Evolutionary conservation across 1,284 basidiomycete species (phyloP).

Genomic region (Volvariella surrecta): DNA sequence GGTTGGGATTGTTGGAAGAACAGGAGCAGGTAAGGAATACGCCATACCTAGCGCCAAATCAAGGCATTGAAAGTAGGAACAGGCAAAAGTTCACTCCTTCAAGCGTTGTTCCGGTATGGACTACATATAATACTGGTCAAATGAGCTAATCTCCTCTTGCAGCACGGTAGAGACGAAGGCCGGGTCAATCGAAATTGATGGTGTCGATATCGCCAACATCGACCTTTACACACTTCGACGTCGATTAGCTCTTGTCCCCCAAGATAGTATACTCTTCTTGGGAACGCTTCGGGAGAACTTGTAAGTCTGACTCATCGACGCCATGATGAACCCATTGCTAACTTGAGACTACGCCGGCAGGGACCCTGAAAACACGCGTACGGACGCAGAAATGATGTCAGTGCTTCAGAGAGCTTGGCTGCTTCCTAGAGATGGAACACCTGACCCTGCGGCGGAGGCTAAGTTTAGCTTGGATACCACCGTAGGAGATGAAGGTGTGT

Average conservation of each 20-base stretch:
- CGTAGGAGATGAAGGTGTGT: conserved; percentile 54
- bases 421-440: conserved; percentile 39
- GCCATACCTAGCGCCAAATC: conserved; percentile 7
- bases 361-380: conserved; percentile 49
- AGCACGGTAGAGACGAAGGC: conserved; percentile 57
- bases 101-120: conserved; percentile 57
- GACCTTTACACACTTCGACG: conserved; percentile 49
- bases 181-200: conserved; percentile 69
- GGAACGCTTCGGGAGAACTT: conserved; percentile 65
- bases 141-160: conserved; percentile 26
- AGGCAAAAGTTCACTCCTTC: conserved; percentile 72
- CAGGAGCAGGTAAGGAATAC: conserved; percentile 43
- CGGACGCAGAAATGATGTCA: conserved; percentile 39
- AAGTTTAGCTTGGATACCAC: conserved; percentile 62
- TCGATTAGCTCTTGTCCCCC: conserved; percentile 64
- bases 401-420: conserved; percentile 52
- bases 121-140: conserved; percentile 1
- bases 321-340: conserved; percentile 1
- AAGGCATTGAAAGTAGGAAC: not conserved
- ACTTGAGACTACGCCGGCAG: conserved; percentile 24
- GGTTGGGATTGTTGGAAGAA: conserved; percentile 71
- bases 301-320: conserved; percentile 26
- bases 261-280: conserved; percentile 56
- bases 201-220: conserved; percentile 47
- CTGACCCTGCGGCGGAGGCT: conserved; percentile 40